A percentile compares a stretch with the other conserved stretches of the same genome.
phyloP scores from a whole-genome alignment of 1,139 yeast genomes.

The Magnusiomyces suaveolens region DNA sequence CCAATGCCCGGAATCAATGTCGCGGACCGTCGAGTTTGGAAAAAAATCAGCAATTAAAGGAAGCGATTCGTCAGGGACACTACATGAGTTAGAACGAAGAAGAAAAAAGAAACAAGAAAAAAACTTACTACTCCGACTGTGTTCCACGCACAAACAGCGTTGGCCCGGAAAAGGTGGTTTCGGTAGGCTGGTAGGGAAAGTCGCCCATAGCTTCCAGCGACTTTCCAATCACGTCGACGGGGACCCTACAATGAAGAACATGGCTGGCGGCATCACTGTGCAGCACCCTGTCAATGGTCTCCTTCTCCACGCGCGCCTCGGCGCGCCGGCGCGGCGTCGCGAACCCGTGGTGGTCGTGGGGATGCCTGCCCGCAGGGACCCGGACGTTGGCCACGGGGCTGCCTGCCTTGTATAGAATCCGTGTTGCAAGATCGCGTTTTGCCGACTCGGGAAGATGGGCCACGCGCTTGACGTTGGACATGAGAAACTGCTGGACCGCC shows the following conservation, averaged over 20 bases:
- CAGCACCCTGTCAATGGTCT: no score
- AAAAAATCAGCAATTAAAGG: constrained; percentile 69
- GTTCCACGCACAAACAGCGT: constrained; percentile 73
- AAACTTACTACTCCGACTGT: constrained; percentile 47
- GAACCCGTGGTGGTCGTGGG: no score
- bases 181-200: constrained; percentile 61
- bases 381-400: no score
- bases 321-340: no score
- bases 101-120: neutral
- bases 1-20: constrained; percentile 88
- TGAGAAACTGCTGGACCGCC: constrained; percentile 67
- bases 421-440: constrained; percentile 28
- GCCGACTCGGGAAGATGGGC: constrained; percentile 8
- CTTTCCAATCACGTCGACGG: constrained; percentile 57
- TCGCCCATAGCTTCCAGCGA: constrained; percentile 58
- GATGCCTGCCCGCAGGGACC: neutral
- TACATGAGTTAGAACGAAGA: neutral
- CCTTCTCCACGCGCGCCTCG: no score
- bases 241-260: constrained; percentile 42
- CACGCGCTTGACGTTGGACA: constrained; percentile 55
- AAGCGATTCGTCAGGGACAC: constrained; percentile 73
- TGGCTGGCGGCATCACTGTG: neutral
- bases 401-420: neutral
- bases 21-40: constrained; percentile 66
- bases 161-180: constrained; percentile 59